Base-by-base conservation (phyloP, 805 yeast genomes). In the Saccharomycopsis microspora region DNA sequence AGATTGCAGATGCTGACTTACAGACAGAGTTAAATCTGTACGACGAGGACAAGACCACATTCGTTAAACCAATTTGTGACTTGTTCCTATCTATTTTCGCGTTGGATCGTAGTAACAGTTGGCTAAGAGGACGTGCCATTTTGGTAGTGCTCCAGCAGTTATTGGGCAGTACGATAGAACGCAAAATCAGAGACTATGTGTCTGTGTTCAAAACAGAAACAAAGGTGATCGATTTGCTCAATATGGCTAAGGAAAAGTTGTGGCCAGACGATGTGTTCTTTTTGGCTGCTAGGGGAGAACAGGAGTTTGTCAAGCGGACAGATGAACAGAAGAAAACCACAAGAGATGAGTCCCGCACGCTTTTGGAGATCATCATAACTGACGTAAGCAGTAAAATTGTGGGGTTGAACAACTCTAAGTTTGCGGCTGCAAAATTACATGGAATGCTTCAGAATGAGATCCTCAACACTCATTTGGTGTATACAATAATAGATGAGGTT, bases 41-140 rank as follows among this genome's bases (percentile, higher is more conserved):
- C 56, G 59, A 51, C 31, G 55, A 55, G 1, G 55, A 57, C n/a
- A 58, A 60, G 37, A 64, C 60, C 31, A 70, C 83, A 0, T 85
- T 85, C 62, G 82, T 87, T 9, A 82, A 80, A 57, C 94, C 96
- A 0, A 79, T 89, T 3, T 81, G 90, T 54, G 95, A 87, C 53
- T 59, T 86, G 7, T 71, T 88, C 45, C 72, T 85, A 19, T 68
- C 82, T 0, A 58, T 87, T 1, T 89, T 89, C 62, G 78, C 84
- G 32, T 62, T 85, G 28, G 75, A 77, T 46, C 70, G 67, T 42
- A 71, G 84, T 1, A 78, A 77, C 42, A 76, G 78, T 42, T 86
- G 96, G 95, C 63, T 89, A 1, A 67, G 95, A 46, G 97, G 96
- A 0, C 69, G 88, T 41, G 96, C 96, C 0, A 69, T 87, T 5